Evolutionary conservation across 345 rosid species (phyloP), one percentile per base, ranked within the genome.

Genomic region (Conringia planisiliqua): DNA sequence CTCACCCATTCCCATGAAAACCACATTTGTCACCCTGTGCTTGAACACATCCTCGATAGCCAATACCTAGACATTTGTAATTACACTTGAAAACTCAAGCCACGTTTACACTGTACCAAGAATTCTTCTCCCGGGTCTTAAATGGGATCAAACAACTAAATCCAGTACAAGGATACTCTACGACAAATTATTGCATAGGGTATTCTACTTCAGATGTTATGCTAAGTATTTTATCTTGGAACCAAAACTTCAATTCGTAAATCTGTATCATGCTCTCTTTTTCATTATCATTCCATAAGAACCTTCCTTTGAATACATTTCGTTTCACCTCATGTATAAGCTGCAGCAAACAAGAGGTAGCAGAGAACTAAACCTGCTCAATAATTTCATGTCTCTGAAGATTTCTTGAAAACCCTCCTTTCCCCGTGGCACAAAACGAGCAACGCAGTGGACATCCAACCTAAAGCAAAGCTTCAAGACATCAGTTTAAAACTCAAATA

Each of bases 351-450:
- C 6, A 35, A 68, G 73, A 59, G 71, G 66, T 26, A 24, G 12
- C 6, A 44, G 3, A 24, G 33, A 66, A 27, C 36, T 36, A 55
- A 7, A 92, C 98, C 98, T 95, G 99, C 84, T 90, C 96, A 60
- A 92, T 73, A 70, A 95, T 92, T 77, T 92, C 99, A 78, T 95
- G 99, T 61, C 89, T 73, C 51, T 78, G 68, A 71, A 95, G 99
- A 83, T 95, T 95, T 77, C 99, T 88, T 35, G 96, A 90, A 79
- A 78, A 95, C 16, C 98, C 99, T 58, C 99, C 99, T 81, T 90
- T 95, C 43, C 98, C 99, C 38, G 99, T 92, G 71, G 99, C 98
- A 87, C 98, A 92, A 78, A 95, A 95, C n/a, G 96, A 95, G 83
- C 98, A 90, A 46, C 87, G 92, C 75, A 95, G 80, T 0, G 99